Percentiles rank a stretch among this genome's conserved stretches.
Conservation (phyloP, 108 stramenopile genomes). For the Fistulifera pelliculosa region DNA sequence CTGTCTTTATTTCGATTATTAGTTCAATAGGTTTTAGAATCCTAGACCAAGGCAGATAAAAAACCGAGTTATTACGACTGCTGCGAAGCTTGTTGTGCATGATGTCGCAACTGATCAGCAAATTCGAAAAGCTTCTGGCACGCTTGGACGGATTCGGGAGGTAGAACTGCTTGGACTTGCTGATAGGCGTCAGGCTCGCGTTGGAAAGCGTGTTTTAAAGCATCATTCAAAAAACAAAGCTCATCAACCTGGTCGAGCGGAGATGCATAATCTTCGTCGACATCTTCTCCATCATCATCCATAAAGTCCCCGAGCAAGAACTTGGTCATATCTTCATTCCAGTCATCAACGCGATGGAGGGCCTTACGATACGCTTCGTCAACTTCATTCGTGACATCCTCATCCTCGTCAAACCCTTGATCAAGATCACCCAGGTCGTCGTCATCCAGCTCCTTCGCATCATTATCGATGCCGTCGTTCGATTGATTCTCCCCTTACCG, state of each 20-base stretch:
- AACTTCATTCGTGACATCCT: slow-evolving; percentile 74
- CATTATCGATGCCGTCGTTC: slow-evolving; percentile 31
- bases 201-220: slow-evolving; percentile 58
- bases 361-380: slow-evolving; percentile 81
- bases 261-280: slow-evolving; percentile 77
- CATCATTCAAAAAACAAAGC: slow-evolving; percentile 64
- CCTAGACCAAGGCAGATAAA: too few species aligned
- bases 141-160: slow-evolving; percentile 46
- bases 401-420: slow-evolving; percentile 75
- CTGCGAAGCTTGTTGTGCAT: slow-evolving; percentile 26
- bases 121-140: slow-evolving; percentile 68
- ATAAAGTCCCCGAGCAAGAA: slow-evolving; percentile 76
- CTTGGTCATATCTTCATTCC: slow-evolving; percentile 72
- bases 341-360: slow-evolving; percentile 55
- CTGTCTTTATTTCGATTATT: too few species aligned
- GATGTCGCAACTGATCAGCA: slow-evolving; percentile 45
- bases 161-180: slow-evolving; percentile 65
- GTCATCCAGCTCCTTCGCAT: slow-evolving; percentile 21
- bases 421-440: slow-evolving; percentile 46
- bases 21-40: too few species aligned
- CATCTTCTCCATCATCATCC: slow-evolving; percentile 75
- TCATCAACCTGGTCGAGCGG: slow-evolving; percentile 76
- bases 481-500: slow-evolving; percentile 40
- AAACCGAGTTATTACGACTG: not conserved
- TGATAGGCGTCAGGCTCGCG: slow-evolving; percentile 79